phyloP scores from a whole-genome alignment of 371 early-diverging fungal species.

The Synchytrium microbalum region DNA sequence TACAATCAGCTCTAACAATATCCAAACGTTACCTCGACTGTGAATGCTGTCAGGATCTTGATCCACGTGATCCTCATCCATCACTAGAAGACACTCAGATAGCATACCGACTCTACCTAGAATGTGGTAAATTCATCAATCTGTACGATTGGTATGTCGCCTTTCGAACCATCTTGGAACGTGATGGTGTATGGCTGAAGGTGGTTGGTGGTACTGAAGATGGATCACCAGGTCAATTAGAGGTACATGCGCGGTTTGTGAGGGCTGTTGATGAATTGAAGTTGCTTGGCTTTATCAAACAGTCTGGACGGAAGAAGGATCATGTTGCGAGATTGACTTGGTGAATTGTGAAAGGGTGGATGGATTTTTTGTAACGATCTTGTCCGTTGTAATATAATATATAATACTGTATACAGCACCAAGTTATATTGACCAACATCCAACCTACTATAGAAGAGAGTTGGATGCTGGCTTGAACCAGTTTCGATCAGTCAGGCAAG shows the following conservation, averaged over 20 bases:
- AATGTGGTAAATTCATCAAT: conserved; percentile 88
- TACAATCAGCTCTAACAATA: too few species aligned
- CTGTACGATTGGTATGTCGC: conserved; percentile 84
- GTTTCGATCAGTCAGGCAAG: too few species aligned
- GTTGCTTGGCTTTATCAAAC: conserved; percentile 80
- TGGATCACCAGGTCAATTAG: conserved; percentile 9
- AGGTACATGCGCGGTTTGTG: conserved; percentile 66
- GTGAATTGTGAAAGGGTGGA: too few species aligned
- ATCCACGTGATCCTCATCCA: too few species aligned
- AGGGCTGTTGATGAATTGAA: conserved; percentile 75
- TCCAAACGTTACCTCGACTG: too few species aligned
- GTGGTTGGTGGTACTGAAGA: background rate
- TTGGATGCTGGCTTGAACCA: too few species aligned
- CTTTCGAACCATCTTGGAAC: conserved; percentile 60
- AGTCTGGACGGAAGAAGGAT: conserved; percentile 83
- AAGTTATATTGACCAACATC: too few species aligned
- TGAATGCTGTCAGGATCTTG: too few species aligned
- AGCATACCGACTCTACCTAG: conserved; percentile 77
- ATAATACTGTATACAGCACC: too few species aligned
- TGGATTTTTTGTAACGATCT: too few species aligned
- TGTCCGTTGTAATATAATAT: too few species aligned
- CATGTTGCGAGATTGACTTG: conserved; percentile 83
- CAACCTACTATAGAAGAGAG: too few species aligned
- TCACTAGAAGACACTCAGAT: conserved; percentile 77
- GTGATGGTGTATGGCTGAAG: conserved; percentile 20